Evolutionary conservation across 2,329 filamentous ascomycete genomes (phyloP).

Genomic region (Venturia aucupariae): DNA sequence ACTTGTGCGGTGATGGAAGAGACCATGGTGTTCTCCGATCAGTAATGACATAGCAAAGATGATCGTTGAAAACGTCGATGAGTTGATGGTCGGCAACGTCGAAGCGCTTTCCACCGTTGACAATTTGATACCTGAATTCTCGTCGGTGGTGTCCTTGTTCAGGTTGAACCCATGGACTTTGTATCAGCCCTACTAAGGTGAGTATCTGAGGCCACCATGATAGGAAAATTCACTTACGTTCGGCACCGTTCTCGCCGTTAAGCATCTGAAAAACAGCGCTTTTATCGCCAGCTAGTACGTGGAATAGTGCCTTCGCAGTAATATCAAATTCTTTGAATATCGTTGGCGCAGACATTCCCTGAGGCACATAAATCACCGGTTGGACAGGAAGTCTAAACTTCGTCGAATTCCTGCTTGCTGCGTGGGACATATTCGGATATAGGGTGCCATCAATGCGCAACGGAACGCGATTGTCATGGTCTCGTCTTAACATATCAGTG

Average conservation of each 20-base stretch:
- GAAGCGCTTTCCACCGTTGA: slow-evolving; percentile 33
- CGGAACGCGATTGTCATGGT: slow-evolving; percentile 45
- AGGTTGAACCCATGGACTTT: slow-evolving; percentile 71
- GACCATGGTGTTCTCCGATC: slow-evolving; percentile 67
- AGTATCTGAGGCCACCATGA: not conserved
- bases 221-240: slow-evolving; percentile 31
- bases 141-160: slow-evolving; percentile 65
- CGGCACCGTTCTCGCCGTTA: slow-evolving; percentile 72
- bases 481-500: slow-evolving; percentile 39
- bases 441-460: slow-evolving; percentile 56
- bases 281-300: slow-evolving; percentile 93
- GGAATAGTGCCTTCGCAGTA: slow-evolving; percentile 88
- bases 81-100: slow-evolving; percentile 72
- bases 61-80: slow-evolving; percentile 57
- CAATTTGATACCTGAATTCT: slow-evolving; percentile 72
- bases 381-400: slow-evolving; percentile 77
- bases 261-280: slow-evolving; percentile 88
- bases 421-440: slow-evolving; percentile 30
- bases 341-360: slow-evolving; percentile 65
- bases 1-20: slow-evolving; percentile 68
- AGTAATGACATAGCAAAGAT: slow-evolving; percentile 57
- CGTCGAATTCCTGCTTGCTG: slow-evolving; percentile 40
- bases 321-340: slow-evolving; percentile 80
- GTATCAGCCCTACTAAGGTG: slow-evolving; percentile 53
- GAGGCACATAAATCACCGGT: slow-evolving; percentile 74